phyloP scores from a whole-genome alignment of 1,284 basidiomycete genomes.

The Ganoderma sinense region DNA sequence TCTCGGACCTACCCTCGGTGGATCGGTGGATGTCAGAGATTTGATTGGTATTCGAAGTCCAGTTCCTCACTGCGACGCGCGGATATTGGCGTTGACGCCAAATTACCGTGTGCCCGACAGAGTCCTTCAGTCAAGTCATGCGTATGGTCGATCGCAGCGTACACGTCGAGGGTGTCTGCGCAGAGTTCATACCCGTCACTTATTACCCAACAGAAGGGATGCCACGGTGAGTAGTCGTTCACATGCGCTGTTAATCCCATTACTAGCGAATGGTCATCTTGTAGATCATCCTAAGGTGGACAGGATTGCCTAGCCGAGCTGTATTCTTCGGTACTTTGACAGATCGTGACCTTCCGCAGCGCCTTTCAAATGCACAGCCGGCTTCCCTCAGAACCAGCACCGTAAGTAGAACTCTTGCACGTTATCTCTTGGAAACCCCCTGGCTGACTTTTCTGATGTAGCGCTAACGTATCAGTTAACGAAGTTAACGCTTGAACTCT shows the following conservation, averaged over 20 bases:
- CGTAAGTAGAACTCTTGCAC: background rate
- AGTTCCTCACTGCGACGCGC: background rate
- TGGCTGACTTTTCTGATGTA: background rate
- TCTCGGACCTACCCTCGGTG: background rate
- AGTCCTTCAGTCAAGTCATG: no score
- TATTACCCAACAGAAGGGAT: background rate
- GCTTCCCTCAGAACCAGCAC: background rate
- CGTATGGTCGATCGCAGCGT: background rate
- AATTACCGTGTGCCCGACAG: no score
- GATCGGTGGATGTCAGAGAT: background rate
- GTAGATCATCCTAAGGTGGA: no score
- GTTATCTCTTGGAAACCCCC: background rate
- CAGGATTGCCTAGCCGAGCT: no score
- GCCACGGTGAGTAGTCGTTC: background rate
- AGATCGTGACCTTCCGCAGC: no score
- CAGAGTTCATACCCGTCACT: no score
- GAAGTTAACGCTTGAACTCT: background rate
- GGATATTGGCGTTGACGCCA: background rate
- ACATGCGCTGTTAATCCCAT: no score
- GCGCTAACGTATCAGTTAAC: background rate
- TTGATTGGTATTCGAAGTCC: background rate
- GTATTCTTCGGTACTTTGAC: no score
- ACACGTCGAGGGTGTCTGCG: no score
- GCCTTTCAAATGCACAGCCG: background rate
- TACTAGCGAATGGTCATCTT: no score